A percentile compares a stretch with the other conserved stretches of the same genome.
Conservation (phyloP, 1,139 yeast species). For the Candida sp. region DNA sequence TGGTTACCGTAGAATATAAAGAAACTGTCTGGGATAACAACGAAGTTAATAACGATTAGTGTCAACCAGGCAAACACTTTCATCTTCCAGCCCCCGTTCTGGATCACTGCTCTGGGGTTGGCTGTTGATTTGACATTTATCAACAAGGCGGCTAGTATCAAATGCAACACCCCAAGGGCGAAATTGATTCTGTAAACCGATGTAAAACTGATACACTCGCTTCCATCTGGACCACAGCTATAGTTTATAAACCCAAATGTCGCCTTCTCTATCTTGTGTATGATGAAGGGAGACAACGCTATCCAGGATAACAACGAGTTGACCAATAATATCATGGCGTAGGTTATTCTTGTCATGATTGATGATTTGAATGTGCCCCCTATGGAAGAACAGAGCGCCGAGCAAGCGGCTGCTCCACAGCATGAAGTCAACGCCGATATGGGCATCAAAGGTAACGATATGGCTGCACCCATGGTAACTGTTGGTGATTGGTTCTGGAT, state of each 20-base stretch:
- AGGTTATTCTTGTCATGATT: constrained; percentile 70
- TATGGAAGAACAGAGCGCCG: constrained; percentile 67
- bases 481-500: not conserved
- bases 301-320: constrained; percentile 92
- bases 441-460: constrained; percentile 73
- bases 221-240: constrained; percentile 72
- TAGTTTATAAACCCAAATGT: constrained; percentile 70
- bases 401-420: constrained; percentile 83
- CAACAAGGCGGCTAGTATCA: constrained; percentile 68
- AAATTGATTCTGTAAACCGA: constrained; percentile 92
- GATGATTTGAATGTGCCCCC: constrained; percentile 69
- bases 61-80: constrained; percentile 68
- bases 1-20: constrained; percentile 92
- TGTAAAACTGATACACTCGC: constrained; percentile 90
- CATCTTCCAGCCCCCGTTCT: constrained; percentile 90
- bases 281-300: constrained; percentile 82
- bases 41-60: constrained; percentile 65
- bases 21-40: constrained; percentile 81
- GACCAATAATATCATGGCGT: constrained; percentile 76
- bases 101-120: constrained; percentile 82
- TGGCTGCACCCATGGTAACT: constrained; percentile 74
- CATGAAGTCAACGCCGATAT: constrained; percentile 76
- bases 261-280: constrained; percentile 74
- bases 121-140: constrained; percentile 78
- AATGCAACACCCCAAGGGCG: constrained; percentile 83